Conservation (phyloP, 73 alveolate genomes). For the Paramecium pentaurelia region DNA sequence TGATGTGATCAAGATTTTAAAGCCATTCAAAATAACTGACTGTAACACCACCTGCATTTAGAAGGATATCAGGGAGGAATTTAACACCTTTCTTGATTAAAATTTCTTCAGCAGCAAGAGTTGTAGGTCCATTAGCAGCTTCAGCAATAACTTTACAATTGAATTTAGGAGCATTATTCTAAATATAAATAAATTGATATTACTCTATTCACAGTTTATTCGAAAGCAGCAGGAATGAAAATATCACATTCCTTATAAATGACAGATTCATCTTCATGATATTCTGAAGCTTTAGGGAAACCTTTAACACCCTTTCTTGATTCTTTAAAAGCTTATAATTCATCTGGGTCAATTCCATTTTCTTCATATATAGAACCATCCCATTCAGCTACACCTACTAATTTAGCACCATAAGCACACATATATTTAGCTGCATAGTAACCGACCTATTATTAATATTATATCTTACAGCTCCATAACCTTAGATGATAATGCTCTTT, state of each 20-base stretch:
- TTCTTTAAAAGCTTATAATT: constrained; percentile 62
- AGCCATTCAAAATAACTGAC: constrained; percentile 91
- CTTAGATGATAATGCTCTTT: constrained; percentile 78
- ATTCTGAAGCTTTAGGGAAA: constrained; percentile 71
- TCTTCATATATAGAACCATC: constrained; percentile 79
- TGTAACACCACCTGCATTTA: constrained; percentile 89
- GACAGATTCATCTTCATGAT: constrained; percentile 68
- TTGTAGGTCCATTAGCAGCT: constrained; percentile 86
- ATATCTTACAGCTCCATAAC: constrained; percentile 85
- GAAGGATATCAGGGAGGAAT: constrained; percentile 83
- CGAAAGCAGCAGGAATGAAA: constrained; percentile 89
- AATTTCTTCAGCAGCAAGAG: constrained; percentile 76
- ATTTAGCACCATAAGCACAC: constrained; percentile 75
- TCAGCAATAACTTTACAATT: constrained; percentile 83
- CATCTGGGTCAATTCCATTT: constrained; percentile 84
- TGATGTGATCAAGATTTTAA: constrained; percentile 79
- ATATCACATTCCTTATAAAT: constrained; percentile 82
- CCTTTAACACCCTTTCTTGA: constrained; percentile 80
- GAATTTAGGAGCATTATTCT: constrained; percentile 74
- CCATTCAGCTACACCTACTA: constrained; percentile 80
- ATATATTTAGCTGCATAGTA: constrained; percentile 87
- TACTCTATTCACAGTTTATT: constrained; percentile 71
- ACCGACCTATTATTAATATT: constrained; percentile 50
- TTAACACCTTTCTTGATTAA: constrained; percentile 73
- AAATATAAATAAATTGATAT: not conserved